A percentile compares a stretch with the other conserved stretches of the same genome.
Conservation (phyloP, 257 asterid genomes). For the Thymus quinquecostatus region DNA sequence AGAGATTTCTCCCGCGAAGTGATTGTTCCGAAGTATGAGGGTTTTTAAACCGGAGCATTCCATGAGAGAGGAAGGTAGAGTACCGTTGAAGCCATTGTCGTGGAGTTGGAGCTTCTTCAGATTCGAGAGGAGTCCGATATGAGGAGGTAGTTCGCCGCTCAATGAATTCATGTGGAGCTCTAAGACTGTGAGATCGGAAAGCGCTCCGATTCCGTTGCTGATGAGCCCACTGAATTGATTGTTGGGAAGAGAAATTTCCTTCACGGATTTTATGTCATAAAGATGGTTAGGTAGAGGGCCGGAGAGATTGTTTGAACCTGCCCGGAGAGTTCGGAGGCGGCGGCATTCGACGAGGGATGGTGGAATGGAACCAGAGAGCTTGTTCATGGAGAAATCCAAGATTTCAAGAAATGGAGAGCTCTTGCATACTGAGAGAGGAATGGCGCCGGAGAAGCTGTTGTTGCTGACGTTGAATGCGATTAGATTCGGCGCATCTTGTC, state of each 20-base stretch:
- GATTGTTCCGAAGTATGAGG: conserved; percentile 53
- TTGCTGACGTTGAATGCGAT: background rate
- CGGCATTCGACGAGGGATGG: background rate
- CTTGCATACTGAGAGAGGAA: background rate
- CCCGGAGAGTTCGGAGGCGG: background rate
- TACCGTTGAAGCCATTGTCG: conserved; percentile 46
- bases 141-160: conserved; percentile 41
- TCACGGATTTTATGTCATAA: background rate
- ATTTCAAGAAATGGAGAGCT: background rate
- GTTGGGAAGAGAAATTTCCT: conserved; percentile 43
- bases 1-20: conserved; percentile 44
- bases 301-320: background rate
- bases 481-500: background rate
- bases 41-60: conserved; percentile 43
- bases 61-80: conserved; percentile 46
- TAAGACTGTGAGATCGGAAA: conserved; percentile 33
- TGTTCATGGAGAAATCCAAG: background rate
- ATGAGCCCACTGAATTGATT: conserved; percentile 46
- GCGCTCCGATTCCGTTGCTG: conserved; percentile 23
- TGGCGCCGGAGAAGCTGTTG: background rate
- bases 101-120: conserved; percentile 50
- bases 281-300: background rate
- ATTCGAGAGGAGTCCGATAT: conserved; percentile 43
- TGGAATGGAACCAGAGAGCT: background rate
- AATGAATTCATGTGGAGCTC: conserved; percentile 50